These are phyloP conservation scores for Suhomyces yuchorum DNA, from an alignment of 1,139 yeast species.

Conservation along the genomic window DNA sequence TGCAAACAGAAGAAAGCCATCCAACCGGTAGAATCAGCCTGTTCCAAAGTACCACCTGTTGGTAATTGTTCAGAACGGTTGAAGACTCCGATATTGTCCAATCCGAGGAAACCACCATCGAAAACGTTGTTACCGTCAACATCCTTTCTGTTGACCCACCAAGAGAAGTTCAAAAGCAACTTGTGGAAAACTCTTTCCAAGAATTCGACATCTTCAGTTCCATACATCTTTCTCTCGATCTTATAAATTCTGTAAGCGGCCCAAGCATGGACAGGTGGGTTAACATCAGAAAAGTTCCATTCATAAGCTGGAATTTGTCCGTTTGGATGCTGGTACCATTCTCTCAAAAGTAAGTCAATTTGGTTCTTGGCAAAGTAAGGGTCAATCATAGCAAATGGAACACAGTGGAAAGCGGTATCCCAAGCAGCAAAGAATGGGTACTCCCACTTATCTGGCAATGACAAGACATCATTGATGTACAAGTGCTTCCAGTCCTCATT, in stretches of 20 bases:
- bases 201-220: constrained; percentile 78
- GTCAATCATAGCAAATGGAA: constrained; percentile 93
- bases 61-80: constrained; percentile 95
- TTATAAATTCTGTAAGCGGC: constrained; percentile 89
- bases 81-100: constrained; percentile 92
- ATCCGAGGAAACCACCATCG: constrained; percentile 93
- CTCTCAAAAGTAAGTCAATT: constrained; percentile 82
- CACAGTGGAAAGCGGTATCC: constrained; percentile 97
- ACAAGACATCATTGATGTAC: constrained; percentile 84
- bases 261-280: constrained; percentile 99
- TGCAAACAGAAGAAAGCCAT: constrained; percentile 93
- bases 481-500: constrained; percentile 87
- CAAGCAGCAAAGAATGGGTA: constrained; percentile 97
- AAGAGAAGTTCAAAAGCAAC: constrained; percentile 83
- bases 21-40: constrained; percentile 98
- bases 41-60: constrained; percentile 89
- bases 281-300: constrained; percentile 95
- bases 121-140: constrained; percentile 85
- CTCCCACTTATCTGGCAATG: constrained; percentile 96
- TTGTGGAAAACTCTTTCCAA: constrained; percentile 92
- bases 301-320: constrained; percentile 99
- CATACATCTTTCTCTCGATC: constrained; percentile 85
- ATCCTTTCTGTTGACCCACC: constrained; percentile 98
- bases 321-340: constrained; percentile 98
- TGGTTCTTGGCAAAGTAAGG: constrained; percentile 93